A percentile compares a stretch with the other conserved stretches of the same genome.
phyloP scores from a whole-genome alignment of 2,329 filamentous ascomycete genomes.

The Blumeria hordei region DNA sequence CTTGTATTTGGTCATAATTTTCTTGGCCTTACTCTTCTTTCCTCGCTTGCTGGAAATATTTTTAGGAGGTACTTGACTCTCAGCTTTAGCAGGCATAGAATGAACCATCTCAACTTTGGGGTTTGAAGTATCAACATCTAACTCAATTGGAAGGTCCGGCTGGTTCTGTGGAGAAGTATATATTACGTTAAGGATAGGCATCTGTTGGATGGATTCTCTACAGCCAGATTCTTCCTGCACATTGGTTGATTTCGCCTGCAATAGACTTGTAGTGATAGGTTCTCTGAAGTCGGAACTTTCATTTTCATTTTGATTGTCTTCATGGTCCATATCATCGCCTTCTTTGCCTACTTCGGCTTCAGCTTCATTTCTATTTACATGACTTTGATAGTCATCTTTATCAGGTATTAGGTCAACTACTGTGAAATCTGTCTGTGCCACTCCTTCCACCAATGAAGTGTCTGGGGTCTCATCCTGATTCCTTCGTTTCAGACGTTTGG shows the following conservation, averaged over 20 bases:
- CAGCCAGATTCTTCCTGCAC: not conserved
- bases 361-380: slow-evolving; percentile 6
- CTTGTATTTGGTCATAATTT: slow-evolving; percentile 71
- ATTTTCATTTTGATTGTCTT: slow-evolving; percentile 7
- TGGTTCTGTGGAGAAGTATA: not conserved
- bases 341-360: slow-evolving; percentile 10
- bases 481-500: slow-evolving; percentile 54
- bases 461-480: slow-evolving; percentile 18
- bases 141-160: not conserved
- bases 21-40: slow-evolving; percentile 64
- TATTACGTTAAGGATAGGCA: not conserved
- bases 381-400: not conserved
- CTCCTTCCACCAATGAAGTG: not conserved
- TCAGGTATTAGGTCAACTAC: not conserved
- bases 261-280: slow-evolving; percentile 2
- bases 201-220: not conserved
- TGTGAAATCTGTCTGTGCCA: not conserved
- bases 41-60: slow-evolving; percentile 36
- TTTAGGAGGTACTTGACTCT: slow-evolving; percentile 12
- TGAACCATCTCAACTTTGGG: not conserved
- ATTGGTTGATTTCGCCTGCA: not conserved
- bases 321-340: slow-evolving; percentile 3
- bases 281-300: slow-evolving; percentile 9
- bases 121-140: too few species aligned
- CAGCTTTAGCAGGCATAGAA: not conserved